A percentile compares a stretch with the other conserved stretches of the same genome.
Conservation (phyloP, 352 stramenopile species). For the Phytophthora citrophthora region DNA sequence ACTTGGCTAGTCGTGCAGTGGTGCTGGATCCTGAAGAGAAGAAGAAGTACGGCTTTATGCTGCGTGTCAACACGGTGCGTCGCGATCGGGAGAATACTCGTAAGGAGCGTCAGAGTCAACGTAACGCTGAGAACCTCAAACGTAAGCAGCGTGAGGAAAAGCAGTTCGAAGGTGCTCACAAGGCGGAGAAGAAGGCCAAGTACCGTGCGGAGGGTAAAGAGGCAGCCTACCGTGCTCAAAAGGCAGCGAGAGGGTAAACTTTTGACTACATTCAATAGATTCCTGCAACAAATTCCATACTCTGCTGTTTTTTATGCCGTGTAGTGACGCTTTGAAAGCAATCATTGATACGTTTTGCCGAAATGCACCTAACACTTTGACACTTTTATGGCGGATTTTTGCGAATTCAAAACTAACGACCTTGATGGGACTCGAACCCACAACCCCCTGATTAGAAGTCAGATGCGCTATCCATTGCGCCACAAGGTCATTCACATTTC, state of each 20-base stretch:
- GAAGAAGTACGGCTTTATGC: conserved; percentile 97
- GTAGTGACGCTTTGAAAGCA: too few relatives aligned
- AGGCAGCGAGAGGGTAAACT: conserved; percentile 41
- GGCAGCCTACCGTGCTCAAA: conserved; percentile 57
- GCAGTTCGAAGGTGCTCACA: conserved; percentile 84
- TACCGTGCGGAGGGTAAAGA: conserved; percentile 86
- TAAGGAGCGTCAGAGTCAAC: conserved; percentile 91
- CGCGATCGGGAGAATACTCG: conserved; percentile 96
- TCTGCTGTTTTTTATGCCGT: too few relatives aligned
- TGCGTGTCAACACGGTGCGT: conserved; percentile 97
- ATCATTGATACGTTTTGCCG: too few relatives aligned
- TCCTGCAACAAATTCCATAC: not conserved
- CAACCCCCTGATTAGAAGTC: conserved; percentile 64
- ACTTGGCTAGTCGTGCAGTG: conserved; percentile 91
- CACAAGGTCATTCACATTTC: conserved; percentile 31
- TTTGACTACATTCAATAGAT: conserved; percentile 19
- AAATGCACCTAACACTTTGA: too few relatives aligned
- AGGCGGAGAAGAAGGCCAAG: conserved; percentile 89
- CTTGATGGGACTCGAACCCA: conserved; percentile 61
- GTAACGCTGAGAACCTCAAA: conserved; percentile 91
- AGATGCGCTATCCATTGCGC: conserved; percentile 58
- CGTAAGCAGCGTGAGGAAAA: conserved; percentile 93
- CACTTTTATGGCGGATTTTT: too few relatives aligned
- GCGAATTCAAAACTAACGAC: conserved; percentile 33
- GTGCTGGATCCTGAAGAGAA: conserved; percentile 97